Conservation (phyloP, 164 flowering plant species). For the Piper betle region DNA sequence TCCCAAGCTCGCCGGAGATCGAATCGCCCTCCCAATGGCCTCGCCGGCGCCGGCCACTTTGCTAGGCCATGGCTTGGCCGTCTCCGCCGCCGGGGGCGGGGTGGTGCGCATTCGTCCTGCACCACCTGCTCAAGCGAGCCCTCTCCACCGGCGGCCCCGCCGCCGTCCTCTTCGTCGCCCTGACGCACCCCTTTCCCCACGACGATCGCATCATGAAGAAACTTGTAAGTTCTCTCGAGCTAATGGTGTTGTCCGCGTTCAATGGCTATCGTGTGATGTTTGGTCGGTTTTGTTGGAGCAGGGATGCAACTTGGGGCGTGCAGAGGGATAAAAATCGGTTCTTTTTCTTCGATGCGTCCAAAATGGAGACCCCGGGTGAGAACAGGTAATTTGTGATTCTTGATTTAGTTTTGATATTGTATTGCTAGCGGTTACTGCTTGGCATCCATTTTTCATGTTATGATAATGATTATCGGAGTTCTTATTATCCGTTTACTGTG, state of each 20-base stretch:
- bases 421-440: neutral
- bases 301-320: constrained; percentile 70
- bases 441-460: neutral
- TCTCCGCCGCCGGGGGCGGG: constrained; percentile 11
- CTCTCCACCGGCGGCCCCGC: constrained; percentile 22
- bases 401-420: neutral
- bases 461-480: no score
- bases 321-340: constrained; percentile 55
- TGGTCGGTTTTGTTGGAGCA: constrained; percentile 7
- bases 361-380: constrained; percentile 61
- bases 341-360: constrained; percentile 64
- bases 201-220: constrained; percentile 80
- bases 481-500: no score
- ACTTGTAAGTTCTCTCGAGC: constrained; percentile 28
- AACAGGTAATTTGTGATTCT: constrained; percentile 21
- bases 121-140: constrained; percentile 62
- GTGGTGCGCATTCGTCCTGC: constrained; percentile 51
- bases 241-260: no score
- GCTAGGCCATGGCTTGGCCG: constrained; percentile 49
- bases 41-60: constrained; percentile 13
- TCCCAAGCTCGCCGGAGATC: no score
- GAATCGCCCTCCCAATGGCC: neutral
- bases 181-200: constrained; percentile 80
- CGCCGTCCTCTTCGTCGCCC: constrained; percentile 43
- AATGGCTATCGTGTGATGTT: neutral